phyloP scores from a whole-genome alignment of 106 monocot genomes.

The Vanilla planifolia region DNA sequence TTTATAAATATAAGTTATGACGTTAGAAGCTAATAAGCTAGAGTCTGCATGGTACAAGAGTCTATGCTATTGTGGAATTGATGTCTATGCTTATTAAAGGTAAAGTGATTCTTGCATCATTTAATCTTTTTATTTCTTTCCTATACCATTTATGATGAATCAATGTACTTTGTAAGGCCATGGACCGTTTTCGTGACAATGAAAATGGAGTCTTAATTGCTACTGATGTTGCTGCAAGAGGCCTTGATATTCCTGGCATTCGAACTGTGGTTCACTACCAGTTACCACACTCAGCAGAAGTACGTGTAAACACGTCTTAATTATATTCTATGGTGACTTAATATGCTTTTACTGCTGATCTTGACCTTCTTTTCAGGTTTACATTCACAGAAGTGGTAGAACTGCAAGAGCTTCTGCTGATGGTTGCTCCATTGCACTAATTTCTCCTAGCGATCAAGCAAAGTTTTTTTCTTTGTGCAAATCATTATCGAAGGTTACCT shows the following conservation, averaged over 20 bases:
- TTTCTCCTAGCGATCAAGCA: constrained; percentile 70
- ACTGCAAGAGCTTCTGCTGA: constrained; percentile 79
- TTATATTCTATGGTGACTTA: background rate
- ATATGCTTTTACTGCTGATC: background rate
- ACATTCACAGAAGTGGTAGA: constrained; percentile 92
- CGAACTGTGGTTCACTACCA: constrained; percentile 98
- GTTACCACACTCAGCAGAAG: constrained; percentile 95
- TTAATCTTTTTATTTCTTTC: background rate
- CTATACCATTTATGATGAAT: background rate
- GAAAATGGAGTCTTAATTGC: constrained; percentile 77
- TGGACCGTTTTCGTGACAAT: constrained; percentile 86
- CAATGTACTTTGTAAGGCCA: constrained; percentile 49
- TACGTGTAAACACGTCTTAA: constrained; percentile 18
- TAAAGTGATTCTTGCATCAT: background rate
- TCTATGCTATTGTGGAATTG: background rate
- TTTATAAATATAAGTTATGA: background rate
- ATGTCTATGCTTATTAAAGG: background rate
- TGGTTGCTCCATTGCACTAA: constrained; percentile 79
- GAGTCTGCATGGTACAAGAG: too few relatives aligned
- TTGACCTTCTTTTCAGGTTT: constrained; percentile 53
- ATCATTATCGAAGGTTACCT: constrained; percentile 72
- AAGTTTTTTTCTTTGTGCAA: constrained; percentile 85
- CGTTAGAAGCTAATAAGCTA: too few relatives aligned
- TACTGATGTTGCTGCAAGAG: constrained; percentile 98
- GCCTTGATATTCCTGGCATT: constrained; percentile 88